Evolutionary conservation across 371 early-diverging fungal species (phyloP).

Genomic region (Syncephalastrum monosporum): DNA sequence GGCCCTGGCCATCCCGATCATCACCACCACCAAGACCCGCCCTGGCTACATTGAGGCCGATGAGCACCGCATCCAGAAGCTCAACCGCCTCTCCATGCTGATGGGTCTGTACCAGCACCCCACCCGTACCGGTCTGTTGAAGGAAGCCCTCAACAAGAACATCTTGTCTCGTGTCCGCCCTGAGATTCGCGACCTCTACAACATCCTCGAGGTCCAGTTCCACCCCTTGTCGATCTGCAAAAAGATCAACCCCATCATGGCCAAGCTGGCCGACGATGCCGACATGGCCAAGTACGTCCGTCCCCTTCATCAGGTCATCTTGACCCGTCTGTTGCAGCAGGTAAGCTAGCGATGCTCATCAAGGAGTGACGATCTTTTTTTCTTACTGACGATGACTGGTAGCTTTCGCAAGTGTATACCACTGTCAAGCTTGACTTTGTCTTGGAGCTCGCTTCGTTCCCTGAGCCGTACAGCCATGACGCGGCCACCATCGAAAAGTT

Average conservation of each 20-base stretch:
- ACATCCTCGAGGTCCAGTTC: slow-evolving; percentile 95
- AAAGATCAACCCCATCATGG: slow-evolving; percentile 86
- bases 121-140: slow-evolving; percentile 86
- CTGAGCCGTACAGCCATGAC: slow-evolving; percentile 81
- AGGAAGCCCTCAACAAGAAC: slow-evolving; percentile 85
- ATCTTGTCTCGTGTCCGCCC: slow-evolving; percentile 86
- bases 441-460: slow-evolving; percentile 85
- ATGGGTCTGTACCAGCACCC: slow-evolving; percentile 85
- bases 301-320: slow-evolving; percentile 91
- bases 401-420: slow-evolving; percentile 94
- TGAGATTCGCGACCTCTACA: slow-evolving; percentile 89
- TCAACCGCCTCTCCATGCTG: slow-evolving; percentile 82
- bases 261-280: slow-evolving; percentile 67
- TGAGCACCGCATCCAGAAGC: slow-evolving; percentile 83
- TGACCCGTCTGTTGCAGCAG: slow-evolving; percentile 94
- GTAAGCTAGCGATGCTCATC: too few relatives aligned
- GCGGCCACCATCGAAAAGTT: slow-evolving; percentile 92
- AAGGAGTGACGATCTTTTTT: neutral
- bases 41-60: slow-evolving; percentile 69
- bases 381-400: neutral
- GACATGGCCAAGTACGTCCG: slow-evolving; percentile 87
- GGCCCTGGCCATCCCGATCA: slow-evolving; percentile 88
- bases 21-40: slow-evolving; percentile 77
- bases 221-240: slow-evolving; percentile 97
- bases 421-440: slow-evolving; percentile 93